phyloP scores from a whole-genome alignment of 2,329 filamentous ascomycete species.

The Fusarium lateritium region DNA sequence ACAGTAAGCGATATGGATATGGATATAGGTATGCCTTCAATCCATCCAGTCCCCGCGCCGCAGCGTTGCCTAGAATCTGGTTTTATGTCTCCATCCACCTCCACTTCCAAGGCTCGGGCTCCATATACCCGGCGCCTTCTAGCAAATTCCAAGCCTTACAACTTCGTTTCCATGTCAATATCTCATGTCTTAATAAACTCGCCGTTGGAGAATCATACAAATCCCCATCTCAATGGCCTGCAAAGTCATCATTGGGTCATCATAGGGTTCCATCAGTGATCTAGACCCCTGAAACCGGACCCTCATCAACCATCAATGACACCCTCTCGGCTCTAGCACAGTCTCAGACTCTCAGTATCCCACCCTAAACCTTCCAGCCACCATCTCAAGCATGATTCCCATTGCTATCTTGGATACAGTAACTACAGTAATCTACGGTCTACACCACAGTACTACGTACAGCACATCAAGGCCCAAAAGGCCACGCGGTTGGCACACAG shows the following conservation, averaged over 20 bases:
- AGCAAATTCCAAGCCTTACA: conserved; percentile 21
- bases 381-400: neutral
- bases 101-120: conserved; percentile 6
- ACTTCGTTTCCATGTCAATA: conserved; percentile 24
- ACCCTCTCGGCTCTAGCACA: conserved; percentile 22
- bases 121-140: conserved; percentile 13
- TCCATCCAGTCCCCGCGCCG: neutral
- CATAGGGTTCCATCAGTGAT: conserved; percentile 22
- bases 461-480: neutral
- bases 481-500: conserved; percentile 25
- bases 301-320: conserved; percentile 14
- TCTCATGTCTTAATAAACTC: conserved; percentile 12
- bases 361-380: conserved; percentile 12
- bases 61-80: conserved; percentile 17
- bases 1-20: conserved; percentile 5
- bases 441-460: neutral
- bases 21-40: no score
- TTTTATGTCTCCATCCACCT: conserved; percentile 22
- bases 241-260: conserved; percentile 27
- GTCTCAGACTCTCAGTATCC: conserved; percentile 36
- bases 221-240: conserved; percentile 9
- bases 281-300: conserved; percentile 17
- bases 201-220: conserved; percentile 1
- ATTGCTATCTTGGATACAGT: no score
- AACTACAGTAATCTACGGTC: no score